A percentile compares a stretch with the other conserved stretches of the same genome.
These are phyloP conservation scores for Arthrobotrys pseudoclavata DNA, from an alignment of 2,329 filamentous ascomycete genomes.

Conservation along the genomic window DNA sequence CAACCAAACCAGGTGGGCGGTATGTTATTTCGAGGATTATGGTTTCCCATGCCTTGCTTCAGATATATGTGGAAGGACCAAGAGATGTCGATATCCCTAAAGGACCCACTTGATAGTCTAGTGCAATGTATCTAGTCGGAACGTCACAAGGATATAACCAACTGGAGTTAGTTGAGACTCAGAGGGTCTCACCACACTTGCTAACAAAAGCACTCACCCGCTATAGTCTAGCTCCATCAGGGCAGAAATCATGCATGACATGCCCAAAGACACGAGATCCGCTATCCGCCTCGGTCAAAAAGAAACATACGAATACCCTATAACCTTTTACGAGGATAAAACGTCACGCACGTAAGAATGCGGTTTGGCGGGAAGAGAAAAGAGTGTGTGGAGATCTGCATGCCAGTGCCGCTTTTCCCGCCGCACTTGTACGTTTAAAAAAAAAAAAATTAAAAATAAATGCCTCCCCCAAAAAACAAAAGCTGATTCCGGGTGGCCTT, in stretches of 20 bases:
- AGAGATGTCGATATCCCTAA: neutral
- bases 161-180: neutral
- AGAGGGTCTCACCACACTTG: constrained; percentile 11
- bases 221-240: constrained; percentile 38
- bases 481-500: constrained; percentile 26
- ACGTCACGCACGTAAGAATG: constrained; percentile 12
- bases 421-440: constrained; percentile 29
- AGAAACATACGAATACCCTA: constrained; percentile 5
- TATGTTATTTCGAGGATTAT: neutral
- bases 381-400: constrained; percentile 42
- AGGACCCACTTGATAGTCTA: constrained; percentile 5
- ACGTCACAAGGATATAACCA: neutral
- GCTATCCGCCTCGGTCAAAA: constrained; percentile 12
- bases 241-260: constrained; percentile 44
- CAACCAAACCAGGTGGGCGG: neutral
- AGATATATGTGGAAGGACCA: neutral
- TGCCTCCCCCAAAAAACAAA: constrained; percentile 12
- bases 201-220: constrained; percentile 23
- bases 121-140: neutral
- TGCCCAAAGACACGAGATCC: constrained; percentile 32
- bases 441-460: neutral
- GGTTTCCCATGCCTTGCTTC: neutral
- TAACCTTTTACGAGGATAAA: constrained; percentile 22
- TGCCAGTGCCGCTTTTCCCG: constrained; percentile 54
- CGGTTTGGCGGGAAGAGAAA: constrained; percentile 25